phyloP scores from a whole-genome alignment of 768 basidiomycete species.

The Strobilomyces echinocephalus region DNA sequence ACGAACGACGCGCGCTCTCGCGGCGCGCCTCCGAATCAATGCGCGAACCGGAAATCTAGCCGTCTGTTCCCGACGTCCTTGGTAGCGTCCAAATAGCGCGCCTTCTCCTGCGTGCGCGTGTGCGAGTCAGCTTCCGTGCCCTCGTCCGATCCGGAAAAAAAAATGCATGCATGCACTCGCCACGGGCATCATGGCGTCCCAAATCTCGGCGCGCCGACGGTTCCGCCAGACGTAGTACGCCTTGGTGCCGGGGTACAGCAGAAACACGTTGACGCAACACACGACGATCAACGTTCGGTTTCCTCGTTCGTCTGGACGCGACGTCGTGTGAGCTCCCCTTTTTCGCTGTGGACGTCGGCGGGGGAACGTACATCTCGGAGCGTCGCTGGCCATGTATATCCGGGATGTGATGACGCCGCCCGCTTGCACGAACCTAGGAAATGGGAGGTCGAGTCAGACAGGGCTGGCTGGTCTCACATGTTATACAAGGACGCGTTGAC shows the following conservation, averaged over 20 bases:
- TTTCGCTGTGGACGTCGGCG: neutral
- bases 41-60: too few relatives aligned
- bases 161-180: constrained; percentile 25
- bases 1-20: too few relatives aligned
- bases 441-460: neutral
- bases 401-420: constrained; percentile 48
- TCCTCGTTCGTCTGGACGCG: neutral
- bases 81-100: constrained; percentile 36
- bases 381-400: constrained; percentile 55
- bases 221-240: constrained; percentile 59
- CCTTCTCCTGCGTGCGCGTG: constrained; percentile 40
- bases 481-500: constrained; percentile 59
- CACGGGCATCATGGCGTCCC: constrained; percentile 53
- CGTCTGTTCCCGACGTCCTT: neutral
- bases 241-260: constrained; percentile 53
- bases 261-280: constrained; percentile 9
- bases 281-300: constrained; percentile 48
- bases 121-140: neutral
- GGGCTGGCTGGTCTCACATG: constrained; percentile 31
- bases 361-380: constrained; percentile 44
- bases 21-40: too few relatives aligned
- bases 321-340: too few relatives aligned
- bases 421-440: constrained; percentile 40
- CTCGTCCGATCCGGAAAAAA: too few relatives aligned
- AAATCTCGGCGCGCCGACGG: constrained; percentile 45